phyloP scores from a whole-genome alignment of 1,284 basidiomycete species.

The Cryptococcus wingfieldii region DNA sequence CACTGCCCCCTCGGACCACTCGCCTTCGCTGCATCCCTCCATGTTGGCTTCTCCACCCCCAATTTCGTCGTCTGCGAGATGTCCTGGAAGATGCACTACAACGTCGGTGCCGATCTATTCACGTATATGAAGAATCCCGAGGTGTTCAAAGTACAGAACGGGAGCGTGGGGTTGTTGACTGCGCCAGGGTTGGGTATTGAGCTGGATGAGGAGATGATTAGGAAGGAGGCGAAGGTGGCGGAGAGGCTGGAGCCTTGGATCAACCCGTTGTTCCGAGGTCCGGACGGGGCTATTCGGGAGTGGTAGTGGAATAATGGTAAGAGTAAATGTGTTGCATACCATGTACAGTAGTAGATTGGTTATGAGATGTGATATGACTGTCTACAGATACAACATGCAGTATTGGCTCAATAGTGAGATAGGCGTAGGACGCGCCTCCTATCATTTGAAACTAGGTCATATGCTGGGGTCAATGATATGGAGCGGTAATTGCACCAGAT shows the following conservation, averaged over 20 bases:
- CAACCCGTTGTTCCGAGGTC: slow-evolving; percentile 61
- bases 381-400: not conserved
- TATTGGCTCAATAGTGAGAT: not conserved
- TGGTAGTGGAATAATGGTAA: slow-evolving; percentile 49
- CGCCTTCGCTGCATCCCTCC: slow-evolving; percentile 60
- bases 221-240: slow-evolving; percentile 52
- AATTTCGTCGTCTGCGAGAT: slow-evolving; percentile 51
- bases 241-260: slow-evolving; percentile 51
- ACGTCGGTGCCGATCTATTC: slow-evolving; percentile 62
- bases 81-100: slow-evolving; percentile 63
- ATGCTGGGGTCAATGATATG: no score
- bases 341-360: not conserved
- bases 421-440: no score
- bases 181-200: slow-evolving; percentile 66
- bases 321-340: not conserved
- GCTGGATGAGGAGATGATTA: slow-evolving; percentile 63
- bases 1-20: slow-evolving; percentile 58
- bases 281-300: slow-evolving; percentile 56
- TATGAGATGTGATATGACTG: not conserved
- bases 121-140: slow-evolving; percentile 57
- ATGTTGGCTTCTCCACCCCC: slow-evolving; percentile 48
- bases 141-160: slow-evolving; percentile 61
- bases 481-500: no score
- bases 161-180: slow-evolving; percentile 57
- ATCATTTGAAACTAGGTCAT: not conserved